Evolutionary conservation across 2,329 filamentous ascomycete genomes (phyloP), one percentile per base, ranked within the genome.

Genomic region (Penicillium oxalicum): DNA sequence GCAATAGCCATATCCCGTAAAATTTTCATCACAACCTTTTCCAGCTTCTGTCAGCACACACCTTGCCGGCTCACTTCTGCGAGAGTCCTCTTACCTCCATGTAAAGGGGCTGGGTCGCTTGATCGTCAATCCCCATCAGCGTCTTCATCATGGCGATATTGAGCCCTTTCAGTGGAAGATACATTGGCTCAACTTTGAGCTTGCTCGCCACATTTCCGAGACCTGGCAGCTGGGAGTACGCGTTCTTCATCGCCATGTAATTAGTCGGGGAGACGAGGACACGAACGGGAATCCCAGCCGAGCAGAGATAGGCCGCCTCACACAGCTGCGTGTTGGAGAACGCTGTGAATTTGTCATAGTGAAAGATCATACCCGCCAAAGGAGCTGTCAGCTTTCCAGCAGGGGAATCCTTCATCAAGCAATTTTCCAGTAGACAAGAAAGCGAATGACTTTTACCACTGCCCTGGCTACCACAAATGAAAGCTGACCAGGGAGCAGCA

Each of bases 391-490:
- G 61, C 2, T 61, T 63, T 1, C 75, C 77, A 1, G 76, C 59
- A 2, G 64, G 52, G 0, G 65, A 66, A 0, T 58, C 49, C 2
- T 45, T 0, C 5, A 71, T 44, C 1, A 73, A 60, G 1, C 60
- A 55, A 25, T 68, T 67, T 38, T 80, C 80, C 0, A 84, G 67
- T 41, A 85, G 67, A 55, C 76, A 81, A 0, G 78, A 76, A 2
- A 82, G 67, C 0, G 80, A 83, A 49, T 84, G 78, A 18, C 75
- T 79, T 57, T 84, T 84, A 0, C 82, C 82, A 37, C 75, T 78
- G 0, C 81, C 82, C 56, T 84, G 81, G 1, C 77, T 77, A 1
- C 82, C 82, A 50, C 82, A 85, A 18, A 85, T 78, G 59, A 84
- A 84, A 0, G 74, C 70, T 0, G 79, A 82, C 54, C 74, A 80